Evolutionary conservation across 805 yeast genomes (phyloP).

Genomic region (Starmerella riodocensis): DNA sequence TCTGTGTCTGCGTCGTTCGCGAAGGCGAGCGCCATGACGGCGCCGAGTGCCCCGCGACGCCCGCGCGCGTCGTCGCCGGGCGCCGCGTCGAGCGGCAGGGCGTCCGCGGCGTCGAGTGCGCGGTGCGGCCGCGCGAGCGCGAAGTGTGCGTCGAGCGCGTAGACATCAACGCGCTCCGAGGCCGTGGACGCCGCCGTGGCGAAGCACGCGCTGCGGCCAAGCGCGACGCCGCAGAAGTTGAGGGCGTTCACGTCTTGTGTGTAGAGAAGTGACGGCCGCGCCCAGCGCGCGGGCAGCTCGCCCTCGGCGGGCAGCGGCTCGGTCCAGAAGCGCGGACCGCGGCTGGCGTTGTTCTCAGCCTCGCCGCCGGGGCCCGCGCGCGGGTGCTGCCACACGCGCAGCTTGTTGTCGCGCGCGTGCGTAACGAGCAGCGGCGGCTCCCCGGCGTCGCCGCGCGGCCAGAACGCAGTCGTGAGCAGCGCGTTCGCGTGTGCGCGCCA

Average conservation of each 20-base stretch:
- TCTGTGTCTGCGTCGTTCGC: conserved; percentile 19
- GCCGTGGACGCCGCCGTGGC: conserved; percentile 52
- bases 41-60: conserved; percentile 25
- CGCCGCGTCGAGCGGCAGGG: conserved; percentile 7
- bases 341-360: background rate
- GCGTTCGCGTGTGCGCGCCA: conserved; percentile 49
- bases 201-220: conserved; percentile 24
- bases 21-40: conserved; percentile 59
- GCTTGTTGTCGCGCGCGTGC: conserved; percentile 54
- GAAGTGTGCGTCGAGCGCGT: conserved; percentile 27
- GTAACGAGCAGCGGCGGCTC: conserved; percentile 37
- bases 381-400: conserved; percentile 22
- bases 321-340: background rate
- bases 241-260: conserved; percentile 59
- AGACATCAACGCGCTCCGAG: conserved; percentile 54
- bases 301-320: background rate
- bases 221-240: conserved; percentile 56
- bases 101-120: conserved; percentile 12
- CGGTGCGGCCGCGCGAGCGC: conserved; percentile 17
- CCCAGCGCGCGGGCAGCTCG: conserved; percentile 14
- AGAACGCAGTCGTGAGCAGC: conserved; percentile 39
- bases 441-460: conserved; percentile 17
- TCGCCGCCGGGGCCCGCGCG: background rate
- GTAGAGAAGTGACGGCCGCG: conserved; percentile 28
- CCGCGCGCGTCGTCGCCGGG: conserved; percentile 12